These are phyloP conservation scores for Pseudisothecium myosuroides DNA, from an alignment of 225 moss, liverwort and hornwort species.

Conservation along the genomic window DNA sequence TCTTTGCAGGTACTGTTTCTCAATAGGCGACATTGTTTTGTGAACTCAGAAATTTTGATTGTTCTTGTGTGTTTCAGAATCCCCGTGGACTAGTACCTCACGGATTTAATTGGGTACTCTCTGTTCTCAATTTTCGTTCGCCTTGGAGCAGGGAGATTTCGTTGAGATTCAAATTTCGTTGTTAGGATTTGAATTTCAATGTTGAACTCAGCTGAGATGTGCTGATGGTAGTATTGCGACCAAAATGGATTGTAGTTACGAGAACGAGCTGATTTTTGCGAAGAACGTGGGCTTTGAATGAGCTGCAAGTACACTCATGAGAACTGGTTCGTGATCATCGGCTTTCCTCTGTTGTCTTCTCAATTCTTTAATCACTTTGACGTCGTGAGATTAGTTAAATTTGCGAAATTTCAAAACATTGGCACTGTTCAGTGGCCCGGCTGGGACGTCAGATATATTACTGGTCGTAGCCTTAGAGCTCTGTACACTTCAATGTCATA, in stretches of 20 bases:
- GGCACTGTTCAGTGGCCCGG: not conserved
- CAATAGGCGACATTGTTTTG: not conserved
- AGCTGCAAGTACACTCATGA: constrained; percentile 9
- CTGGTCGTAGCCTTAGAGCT: not conserved
- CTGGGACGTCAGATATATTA: not conserved
- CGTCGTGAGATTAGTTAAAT: not conserved
- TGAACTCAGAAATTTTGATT: not conserved
- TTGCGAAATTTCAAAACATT: not conserved
- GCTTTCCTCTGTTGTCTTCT: not conserved
- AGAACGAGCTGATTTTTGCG: not conserved
- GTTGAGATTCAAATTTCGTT: not conserved
- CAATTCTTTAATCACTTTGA: not conserved
- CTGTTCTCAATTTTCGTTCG: not conserved
- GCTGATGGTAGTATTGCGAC: not conserved
- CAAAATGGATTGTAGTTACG: not conserved
- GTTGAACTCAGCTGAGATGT: not conserved
- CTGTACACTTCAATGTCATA: not conserved
- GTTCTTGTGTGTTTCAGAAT: not conserved
- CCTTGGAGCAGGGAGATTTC: not conserved
- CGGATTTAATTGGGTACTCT: not conserved
- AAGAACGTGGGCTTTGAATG: not conserved
- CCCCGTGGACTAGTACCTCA: not conserved
- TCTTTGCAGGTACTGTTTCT: not conserved
- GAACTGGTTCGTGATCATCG: not conserved
- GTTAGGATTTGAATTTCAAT: not conserved